Conservation (phyloP, 2,329 filamentous ascomycete species). For the Cladorrhinum sp. region DNA sequence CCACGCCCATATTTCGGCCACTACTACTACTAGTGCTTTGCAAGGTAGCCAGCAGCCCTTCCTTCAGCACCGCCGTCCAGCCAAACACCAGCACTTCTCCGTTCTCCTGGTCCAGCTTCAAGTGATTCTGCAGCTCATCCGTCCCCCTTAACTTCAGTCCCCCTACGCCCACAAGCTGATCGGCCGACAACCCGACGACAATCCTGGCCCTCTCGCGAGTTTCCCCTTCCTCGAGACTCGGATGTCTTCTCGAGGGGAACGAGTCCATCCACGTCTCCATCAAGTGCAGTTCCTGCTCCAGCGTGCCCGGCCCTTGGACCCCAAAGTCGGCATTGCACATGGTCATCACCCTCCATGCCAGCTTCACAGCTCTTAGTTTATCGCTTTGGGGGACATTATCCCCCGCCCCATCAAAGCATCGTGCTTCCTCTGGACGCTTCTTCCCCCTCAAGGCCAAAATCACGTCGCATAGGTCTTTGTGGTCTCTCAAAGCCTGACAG, state of each 20-base stretch:
- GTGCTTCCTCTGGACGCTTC: neutral
- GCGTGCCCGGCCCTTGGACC: neutral
- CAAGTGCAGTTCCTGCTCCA: neutral
- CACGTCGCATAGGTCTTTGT: slow-evolving; percentile 15
- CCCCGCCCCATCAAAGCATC: neutral
- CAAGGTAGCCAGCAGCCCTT: slow-evolving; percentile 7
- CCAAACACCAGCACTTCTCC: slow-evolving; percentile 12
- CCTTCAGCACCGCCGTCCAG: slow-evolving; percentile 10
- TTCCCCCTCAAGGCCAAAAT: neutral
- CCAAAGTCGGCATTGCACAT: neutral
- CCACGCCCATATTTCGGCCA: neutral
- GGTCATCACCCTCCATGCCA: slow-evolving; percentile 15
- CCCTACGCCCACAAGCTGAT: slow-evolving; percentile 9
- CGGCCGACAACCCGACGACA: neutral
- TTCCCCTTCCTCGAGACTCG: neutral
- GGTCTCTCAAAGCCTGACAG: slow-evolving; percentile 8
- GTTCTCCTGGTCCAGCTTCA: slow-evolving; percentile 5
- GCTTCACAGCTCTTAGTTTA: slow-evolving; percentile 10
- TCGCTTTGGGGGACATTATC: slow-evolving; percentile 1
- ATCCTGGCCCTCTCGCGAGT: neutral
- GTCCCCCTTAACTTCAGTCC: slow-evolving; percentile 10
- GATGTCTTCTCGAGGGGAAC: slow-evolving; percentile 9
- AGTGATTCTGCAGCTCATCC: slow-evolving; percentile 11
- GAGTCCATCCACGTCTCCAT: neutral
- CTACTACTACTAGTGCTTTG: neutral